Evolutionary conservation across 1,284 basidiomycete species (phyloP), one percentile per base, ranked within the genome.

Genomic region (Papiliotrema fonsecae): DNA sequence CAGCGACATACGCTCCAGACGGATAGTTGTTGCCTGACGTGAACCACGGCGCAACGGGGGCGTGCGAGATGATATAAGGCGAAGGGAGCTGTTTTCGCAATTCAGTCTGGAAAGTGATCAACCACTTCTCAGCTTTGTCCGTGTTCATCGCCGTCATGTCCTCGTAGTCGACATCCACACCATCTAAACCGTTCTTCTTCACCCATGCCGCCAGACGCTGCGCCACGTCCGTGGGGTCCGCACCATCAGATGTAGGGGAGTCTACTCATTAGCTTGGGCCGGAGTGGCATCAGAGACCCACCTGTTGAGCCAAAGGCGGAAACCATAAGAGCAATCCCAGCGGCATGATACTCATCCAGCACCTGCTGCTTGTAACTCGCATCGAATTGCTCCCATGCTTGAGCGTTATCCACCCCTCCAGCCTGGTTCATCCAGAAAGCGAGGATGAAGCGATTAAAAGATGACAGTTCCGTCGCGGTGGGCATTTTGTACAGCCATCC

Each of bases 141-240:
- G 41, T 50, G 46, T 70, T 68, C 62, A 72, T 65, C 10, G 66
- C 68, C 10, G 50, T 22, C 55, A 62, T 61, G 48, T 69, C 65
- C 61, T 77, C 77, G 51, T 75, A 77, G 56, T 78, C 77, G 49
- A 78, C 72, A 48, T 78, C 77, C n/a, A 78, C 75, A 35, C 77
- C 77, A 54, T 78, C 77, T 7, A 78, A 57, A 14, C 64, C 65
- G 59, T 77, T 74, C 37, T 69, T 43, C 52, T 70, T 72, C 45
- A 76, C 73, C 48, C 60, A 77, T 6, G 50, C 42, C 0, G 75
- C 75, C 13, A 76, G 56, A 16, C 54, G 49, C 41, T 64, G 56
- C 14, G 75, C 75, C 1, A 56, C 57, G 13, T 50, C 42, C n/a
- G 58, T 62, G 2, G 75, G 65, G 52, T 77, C 74, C 34, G 64